phyloP scores from a whole-genome alignment of 257 asterid genomes.

The Linderniella brevidens region DNA sequence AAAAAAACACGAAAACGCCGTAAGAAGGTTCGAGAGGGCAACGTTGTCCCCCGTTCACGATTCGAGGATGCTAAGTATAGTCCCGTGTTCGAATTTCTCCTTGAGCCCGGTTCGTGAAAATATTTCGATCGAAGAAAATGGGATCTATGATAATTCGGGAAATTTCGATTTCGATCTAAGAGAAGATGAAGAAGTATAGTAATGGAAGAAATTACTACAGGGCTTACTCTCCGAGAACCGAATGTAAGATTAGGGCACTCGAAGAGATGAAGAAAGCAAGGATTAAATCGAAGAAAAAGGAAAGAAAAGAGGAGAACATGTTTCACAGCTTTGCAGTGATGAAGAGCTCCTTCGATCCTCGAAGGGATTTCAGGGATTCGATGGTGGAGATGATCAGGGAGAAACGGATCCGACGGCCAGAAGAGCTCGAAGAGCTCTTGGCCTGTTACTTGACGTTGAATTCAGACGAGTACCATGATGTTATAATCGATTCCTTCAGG shows the following conservation, averaged over 20 bases:
- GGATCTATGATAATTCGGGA: neutral
- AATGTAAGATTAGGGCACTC: conserved; percentile 48
- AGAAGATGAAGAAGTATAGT: conserved; percentile 17
- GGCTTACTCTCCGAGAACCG: conserved; percentile 37
- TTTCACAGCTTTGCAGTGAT: conserved; percentile 55
- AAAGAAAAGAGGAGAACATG: conserved; percentile 13
- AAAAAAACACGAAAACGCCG: neutral
- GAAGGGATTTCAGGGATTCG: conserved; percentile 60
- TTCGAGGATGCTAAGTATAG: neutral
- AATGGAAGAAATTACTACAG: conserved; percentile 11
- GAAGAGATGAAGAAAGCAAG: conserved; percentile 52
- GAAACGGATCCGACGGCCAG: conserved; percentile 29
- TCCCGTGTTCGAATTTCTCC: neutral
- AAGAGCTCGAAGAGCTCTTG: conserved; percentile 65
- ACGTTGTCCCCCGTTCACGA: neutral
- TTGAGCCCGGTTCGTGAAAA: neutral
- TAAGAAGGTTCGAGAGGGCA: neutral
- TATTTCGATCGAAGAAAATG: neutral
- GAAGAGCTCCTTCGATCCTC: conserved; percentile 49
- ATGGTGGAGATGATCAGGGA: conserved; percentile 81
- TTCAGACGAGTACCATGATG: conserved; percentile 42
- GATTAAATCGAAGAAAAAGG: conserved; percentile 22
- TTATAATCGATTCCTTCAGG: conserved; percentile 58
- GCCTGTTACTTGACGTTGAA: conserved; percentile 69
- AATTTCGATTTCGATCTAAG: conserved; percentile 3